Evolutionary conservation across 257 asterid species (phyloP), one percentile per base, ranked within the genome.

Genomic region (Gynochthodes officinalis): DNA sequence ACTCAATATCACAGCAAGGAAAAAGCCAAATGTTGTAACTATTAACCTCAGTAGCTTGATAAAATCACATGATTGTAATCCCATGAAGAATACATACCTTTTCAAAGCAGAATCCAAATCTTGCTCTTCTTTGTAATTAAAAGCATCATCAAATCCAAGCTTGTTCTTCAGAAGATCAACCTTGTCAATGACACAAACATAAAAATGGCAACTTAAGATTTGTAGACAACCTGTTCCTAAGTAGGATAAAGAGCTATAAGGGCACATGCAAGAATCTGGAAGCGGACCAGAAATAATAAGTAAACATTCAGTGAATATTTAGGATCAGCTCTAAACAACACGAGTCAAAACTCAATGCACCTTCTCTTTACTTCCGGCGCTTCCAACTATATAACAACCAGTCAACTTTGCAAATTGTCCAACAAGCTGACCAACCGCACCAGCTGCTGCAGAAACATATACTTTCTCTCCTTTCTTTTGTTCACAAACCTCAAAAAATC

Each of bases 101-200:
- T 76, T 79, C 55, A 82, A 44, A 73, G 83, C 59, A 33, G 71
- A 60, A 52, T 5, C 43, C 23, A 76, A 70, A 46, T 79, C 76
- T 0, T 18, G 74, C 74, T 82, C 86, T 69, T 75, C 86, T 62
- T 79, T 82, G 52, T 82, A 82, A 55, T 82, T 79, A 62, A 82
- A 82, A 50, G 81, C 83, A 13, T 65, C 81, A 3, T 82, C 83
- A 40, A 69, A 82, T 13, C 82, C 75, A 32, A 82, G 77, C 44
- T 79, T 78, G 77, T 50, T 79, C 77, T 73, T 79, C 77, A 82
- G 40, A 7, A 82, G 77, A 42, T 82, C 81, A 52, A 82, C 83
- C 86, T 77, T 70, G 42, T 3, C 57, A 12, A 69, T 55, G 16
- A 54, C 61, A 73, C 14, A 44, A 48, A 19, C 8, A 18, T 4